These are phyloP conservation scores for Capsicum pubescens DNA, from an alignment of 257 asterid species.

Conservation along the genomic window DNA sequence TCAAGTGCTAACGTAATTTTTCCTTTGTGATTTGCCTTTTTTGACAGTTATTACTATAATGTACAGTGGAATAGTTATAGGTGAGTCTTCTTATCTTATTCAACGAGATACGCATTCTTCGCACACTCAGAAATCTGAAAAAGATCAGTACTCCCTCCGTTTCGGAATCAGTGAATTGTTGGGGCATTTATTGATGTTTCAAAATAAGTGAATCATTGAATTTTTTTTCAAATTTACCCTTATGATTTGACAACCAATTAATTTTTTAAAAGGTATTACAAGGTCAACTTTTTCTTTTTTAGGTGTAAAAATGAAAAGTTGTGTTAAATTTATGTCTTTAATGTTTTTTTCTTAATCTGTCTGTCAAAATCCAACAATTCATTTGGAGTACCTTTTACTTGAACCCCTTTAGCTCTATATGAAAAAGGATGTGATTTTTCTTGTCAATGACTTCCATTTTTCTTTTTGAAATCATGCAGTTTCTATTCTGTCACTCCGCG, in stretches of 20 bases:
- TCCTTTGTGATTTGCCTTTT: conserved; percentile 3
- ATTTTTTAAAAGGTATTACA: too few relatives aligned
- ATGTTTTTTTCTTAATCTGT: too few relatives aligned
- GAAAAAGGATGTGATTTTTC: not conserved
- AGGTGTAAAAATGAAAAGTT: too few relatives aligned
- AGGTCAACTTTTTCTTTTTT: too few relatives aligned
- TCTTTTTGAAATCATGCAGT: not conserved
- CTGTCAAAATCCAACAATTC: too few relatives aligned
- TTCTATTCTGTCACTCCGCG: conserved; percentile 28
- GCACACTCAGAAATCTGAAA: not conserved
- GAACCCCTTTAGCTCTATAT: not conserved
- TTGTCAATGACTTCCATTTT: not conserved
- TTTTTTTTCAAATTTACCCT: too few relatives aligned
- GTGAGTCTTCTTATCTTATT: not conserved
- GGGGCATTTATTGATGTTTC: too few relatives aligned
- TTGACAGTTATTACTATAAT: not conserved
- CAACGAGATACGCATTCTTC: not conserved
- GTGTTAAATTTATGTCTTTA: too few relatives aligned
- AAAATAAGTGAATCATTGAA: too few relatives aligned
- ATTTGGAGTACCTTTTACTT: not conserved
- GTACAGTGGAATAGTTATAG: not conserved
- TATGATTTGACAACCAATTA: too few relatives aligned
- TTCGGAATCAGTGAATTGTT: too few relatives aligned
- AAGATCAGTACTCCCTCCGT: not conserved
- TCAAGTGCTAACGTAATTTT: not conserved